Base-by-base conservation (phyloP, 768 basidiomycete species). In the Clathrus columnatus region DNA sequence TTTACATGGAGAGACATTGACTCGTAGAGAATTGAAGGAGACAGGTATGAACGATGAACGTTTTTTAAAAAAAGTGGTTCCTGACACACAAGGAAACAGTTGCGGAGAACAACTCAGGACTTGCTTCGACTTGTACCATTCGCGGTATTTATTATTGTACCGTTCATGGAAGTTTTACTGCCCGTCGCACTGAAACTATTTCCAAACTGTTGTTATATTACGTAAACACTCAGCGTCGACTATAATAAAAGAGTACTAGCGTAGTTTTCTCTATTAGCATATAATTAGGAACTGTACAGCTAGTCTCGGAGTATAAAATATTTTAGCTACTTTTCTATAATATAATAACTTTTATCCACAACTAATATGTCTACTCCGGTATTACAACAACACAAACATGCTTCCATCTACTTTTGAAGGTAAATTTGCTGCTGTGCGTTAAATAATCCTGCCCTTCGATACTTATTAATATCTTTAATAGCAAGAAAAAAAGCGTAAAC, bases 351-450 rank as follows among this genome's bases (percentile, higher is more conserved):
- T n/a, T n/a, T n/a, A n/a, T n/a, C n/a, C n/a, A n/a, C n/a, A n/a
- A n/a, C n/a, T n/a, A n/a, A n/a, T n/a, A n/a, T n/a, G n/a, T n/a
- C n/a, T n/a, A n/a, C n/a, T n/a, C n/a, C n/a, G n/a, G n/a, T n/a
- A n/a, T n/a, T n/a, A n/a, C n/a, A n/a, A n/a, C n/a, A n/a, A n/a
- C n/a, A n/a, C n/a, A n/a, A n/a, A 89, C 69, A 98, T 98, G 92
- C 81, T 99, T 5, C 96, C 96, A 0, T 94, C 91, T 0, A 99
- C 96, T 0, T 98, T 99, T 60, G 93, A 98, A 67, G 95, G 97
- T 74, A 94, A 95, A 69, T 96, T 85, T 64, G 85, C 92, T 42
- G 91, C 91, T 51, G 93, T 90, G 82, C 72, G 50, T 8, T 28
- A 16, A n/a, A 23, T 0, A 47, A 30, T 17, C 54, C 14, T 28